A percentile compares a stretch with the other conserved stretches of the same genome.
Evolutionary conservation across 805 yeast species (phyloP).

Genomic region (Candida rishiriensis): DNA sequence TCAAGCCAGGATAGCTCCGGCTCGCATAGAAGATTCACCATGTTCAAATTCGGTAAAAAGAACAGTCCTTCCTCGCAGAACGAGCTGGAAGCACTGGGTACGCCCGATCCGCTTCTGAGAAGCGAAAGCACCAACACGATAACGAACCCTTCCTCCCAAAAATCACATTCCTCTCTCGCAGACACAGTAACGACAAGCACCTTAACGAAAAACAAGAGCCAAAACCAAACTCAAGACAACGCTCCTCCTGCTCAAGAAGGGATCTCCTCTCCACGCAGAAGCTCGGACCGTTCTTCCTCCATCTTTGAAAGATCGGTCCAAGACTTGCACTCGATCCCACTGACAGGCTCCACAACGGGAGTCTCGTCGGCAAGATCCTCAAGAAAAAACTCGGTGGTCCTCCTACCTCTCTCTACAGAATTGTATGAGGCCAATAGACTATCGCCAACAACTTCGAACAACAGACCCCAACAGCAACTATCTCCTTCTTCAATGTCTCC

Average conservation of each 20-base stretch:
- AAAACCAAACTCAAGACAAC: too few species aligned
- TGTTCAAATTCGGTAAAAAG: conserved; percentile 2
- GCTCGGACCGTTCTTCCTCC: not conserved
- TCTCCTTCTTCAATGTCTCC: not conserved
- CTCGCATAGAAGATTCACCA: conserved; percentile 1
- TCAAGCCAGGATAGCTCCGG: not conserved
- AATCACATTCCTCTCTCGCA: too few species aligned
- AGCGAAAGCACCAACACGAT: too few species aligned
- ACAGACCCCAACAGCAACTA: not conserved
- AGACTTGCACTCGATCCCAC: not conserved
- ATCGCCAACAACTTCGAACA: not conserved
- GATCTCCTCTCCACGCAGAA: not conserved
- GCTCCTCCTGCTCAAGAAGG: too few species aligned
- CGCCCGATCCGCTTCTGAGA: too few species aligned
- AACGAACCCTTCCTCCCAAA: too few species aligned
- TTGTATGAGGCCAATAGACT: not conserved
- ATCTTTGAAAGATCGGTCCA: conserved; percentile 7
- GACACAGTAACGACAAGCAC: too few species aligned
- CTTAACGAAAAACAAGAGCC: too few species aligned
- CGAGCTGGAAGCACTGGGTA: too few species aligned
- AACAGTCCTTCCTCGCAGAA: not conserved
- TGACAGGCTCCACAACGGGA: not conserved
- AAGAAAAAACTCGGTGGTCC: conserved; percentile 1
- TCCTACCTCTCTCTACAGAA: not conserved
- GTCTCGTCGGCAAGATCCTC: not conserved